phyloP scores from a whole-genome alignment of 192 early-diverging fungal species.

The Backusella mclennaniae region DNA sequence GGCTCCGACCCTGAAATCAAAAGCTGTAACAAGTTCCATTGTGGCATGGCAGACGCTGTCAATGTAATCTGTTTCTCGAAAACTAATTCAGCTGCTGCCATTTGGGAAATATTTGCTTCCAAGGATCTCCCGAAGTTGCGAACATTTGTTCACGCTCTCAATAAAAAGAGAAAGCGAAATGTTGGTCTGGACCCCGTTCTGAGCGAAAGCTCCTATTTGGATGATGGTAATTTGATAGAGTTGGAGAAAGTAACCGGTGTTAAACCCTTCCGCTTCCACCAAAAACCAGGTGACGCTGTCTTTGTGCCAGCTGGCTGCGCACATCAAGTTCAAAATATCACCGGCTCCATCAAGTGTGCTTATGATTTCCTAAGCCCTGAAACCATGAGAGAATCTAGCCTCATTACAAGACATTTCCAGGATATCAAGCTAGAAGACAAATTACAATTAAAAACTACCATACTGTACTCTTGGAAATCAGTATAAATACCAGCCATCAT shows the following conservation, averaged over 20 bases:
- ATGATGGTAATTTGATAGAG: conserved; percentile 32
- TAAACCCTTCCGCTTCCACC: conserved; percentile 56
- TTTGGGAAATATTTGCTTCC: conserved; percentile 66
- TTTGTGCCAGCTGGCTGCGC: conserved; percentile 78
- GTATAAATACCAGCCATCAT: not conserved
- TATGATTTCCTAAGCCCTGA: conserved; percentile 72
- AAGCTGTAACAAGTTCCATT: conserved; percentile 23
- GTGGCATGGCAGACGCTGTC: conserved; percentile 78
- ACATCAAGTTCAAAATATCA: conserved; percentile 72
- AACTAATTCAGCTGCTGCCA: conserved; percentile 33
- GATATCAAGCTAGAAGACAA: conserved; percentile 47
- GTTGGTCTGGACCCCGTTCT: conserved; percentile 48
- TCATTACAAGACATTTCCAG: conserved; percentile 36
- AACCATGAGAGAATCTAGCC: conserved; percentile 41
- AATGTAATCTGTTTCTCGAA: conserved; percentile 55
- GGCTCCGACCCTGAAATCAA: conserved; percentile 22
- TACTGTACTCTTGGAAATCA: conserved; percentile 22
- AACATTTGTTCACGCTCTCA: conserved; percentile 29
- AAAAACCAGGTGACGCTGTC: conserved; percentile 71
- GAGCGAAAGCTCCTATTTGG: conserved; percentile 66
- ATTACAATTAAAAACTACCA: conserved; percentile 32
- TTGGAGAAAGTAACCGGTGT: conserved; percentile 45
- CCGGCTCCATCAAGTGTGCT: conserved; percentile 65
- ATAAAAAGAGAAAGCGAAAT: conserved; percentile 28
- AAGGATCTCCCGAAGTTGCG: conserved; percentile 32